These are phyloP conservation scores for Nepenthes mirabilis DNA, from an alignment of 148 eudicot genomes.

Conservation along the genomic window DNA sequence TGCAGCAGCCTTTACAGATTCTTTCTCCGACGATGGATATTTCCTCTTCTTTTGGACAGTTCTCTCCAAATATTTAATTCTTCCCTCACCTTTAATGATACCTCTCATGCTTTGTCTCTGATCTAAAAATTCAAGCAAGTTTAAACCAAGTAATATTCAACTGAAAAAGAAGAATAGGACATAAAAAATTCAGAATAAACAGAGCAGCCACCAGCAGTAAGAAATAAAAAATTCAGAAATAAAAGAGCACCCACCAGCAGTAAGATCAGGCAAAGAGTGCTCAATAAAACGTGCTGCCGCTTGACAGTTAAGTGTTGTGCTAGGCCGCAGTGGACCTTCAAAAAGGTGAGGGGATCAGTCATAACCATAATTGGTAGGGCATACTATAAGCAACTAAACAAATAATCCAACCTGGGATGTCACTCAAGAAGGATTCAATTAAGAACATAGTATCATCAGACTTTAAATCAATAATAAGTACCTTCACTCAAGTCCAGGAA, in stretches of 20 bases:
- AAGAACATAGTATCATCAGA: neutral
- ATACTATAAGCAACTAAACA: neutral
- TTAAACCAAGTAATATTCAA: neutral
- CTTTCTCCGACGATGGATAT: constrained; percentile 39
- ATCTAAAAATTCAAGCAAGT: constrained; percentile 29
- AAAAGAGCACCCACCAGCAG: constrained; percentile 38
- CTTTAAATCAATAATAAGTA: constrained; percentile 8
- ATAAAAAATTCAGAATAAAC: constrained; percentile 1
- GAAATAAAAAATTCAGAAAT: constrained; percentile 14
- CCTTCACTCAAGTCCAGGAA: constrained; percentile 56
- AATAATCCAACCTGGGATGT: too few species aligned
- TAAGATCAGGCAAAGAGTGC: constrained; percentile 91
- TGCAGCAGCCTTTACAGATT: constrained; percentile 74
- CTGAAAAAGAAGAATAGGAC: neutral
- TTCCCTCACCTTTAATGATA: constrained; percentile 41
- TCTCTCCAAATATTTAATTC: constrained; percentile 38
- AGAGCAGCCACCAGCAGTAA: constrained; percentile 47
- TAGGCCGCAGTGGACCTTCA: constrained; percentile 76
- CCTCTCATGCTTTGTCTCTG: constrained; percentile 79
- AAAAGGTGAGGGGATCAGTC: neutral
- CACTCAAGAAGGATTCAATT: too few species aligned
- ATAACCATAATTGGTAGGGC: neutral
- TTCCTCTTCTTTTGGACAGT: constrained; percentile 70
- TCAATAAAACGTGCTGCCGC: constrained; percentile 85
- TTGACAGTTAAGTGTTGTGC: constrained; percentile 45